A percentile compares a stretch with the other conserved stretches of the same genome.
phyloP scores from a whole-genome alignment of 2,329 filamentous ascomycete genomes.

The Cladophialophora chaetospira region DNA sequence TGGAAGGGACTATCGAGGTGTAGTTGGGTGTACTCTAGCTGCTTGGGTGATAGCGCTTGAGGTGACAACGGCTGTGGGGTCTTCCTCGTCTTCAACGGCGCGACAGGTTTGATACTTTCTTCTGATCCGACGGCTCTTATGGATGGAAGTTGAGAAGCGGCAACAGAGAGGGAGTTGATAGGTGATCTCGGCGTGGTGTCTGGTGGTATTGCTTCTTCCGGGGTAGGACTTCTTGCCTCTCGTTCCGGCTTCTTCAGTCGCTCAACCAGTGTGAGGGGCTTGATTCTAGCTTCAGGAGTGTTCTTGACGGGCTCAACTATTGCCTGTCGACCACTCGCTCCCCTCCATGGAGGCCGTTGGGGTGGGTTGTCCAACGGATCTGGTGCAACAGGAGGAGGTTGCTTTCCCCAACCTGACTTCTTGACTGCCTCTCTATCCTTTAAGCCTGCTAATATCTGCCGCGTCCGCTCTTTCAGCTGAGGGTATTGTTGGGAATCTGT shows the following conservation, averaged over 20 bases:
- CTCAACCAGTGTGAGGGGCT: constrained; percentile 35
- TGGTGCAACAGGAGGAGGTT: constrained; percentile 39
- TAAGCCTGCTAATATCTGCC: constrained; percentile 36
- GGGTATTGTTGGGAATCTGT: constrained; percentile 33
- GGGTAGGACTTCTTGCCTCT: not conserved
- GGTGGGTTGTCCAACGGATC: constrained; percentile 51
- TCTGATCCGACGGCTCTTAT: constrained; percentile 34
- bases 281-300: constrained; percentile 51
- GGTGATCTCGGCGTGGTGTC: constrained; percentile 19
- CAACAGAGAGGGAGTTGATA: constrained; percentile 37
- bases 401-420: constrained; percentile 37
- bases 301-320: constrained; percentile 67
- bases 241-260: constrained; percentile 24
- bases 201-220: not conserved
- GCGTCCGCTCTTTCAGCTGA: constrained; percentile 42
- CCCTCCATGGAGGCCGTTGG: constrained; percentile 63
- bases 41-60: constrained; percentile 12
- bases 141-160: constrained; percentile 34
- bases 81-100: constrained; percentile 46
- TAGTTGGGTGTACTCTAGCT: constrained; percentile 5
- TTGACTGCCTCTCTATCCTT: constrained; percentile 39
- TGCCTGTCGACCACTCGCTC: constrained; percentile 67
- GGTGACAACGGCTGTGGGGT: constrained; percentile 36
- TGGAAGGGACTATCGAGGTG: constrained; percentile 28
- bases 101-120: constrained; percentile 45